Evolutionary conservation across 768 basidiomycete genomes (phyloP).

Genomic region (Tulasnella sp.): DNA sequence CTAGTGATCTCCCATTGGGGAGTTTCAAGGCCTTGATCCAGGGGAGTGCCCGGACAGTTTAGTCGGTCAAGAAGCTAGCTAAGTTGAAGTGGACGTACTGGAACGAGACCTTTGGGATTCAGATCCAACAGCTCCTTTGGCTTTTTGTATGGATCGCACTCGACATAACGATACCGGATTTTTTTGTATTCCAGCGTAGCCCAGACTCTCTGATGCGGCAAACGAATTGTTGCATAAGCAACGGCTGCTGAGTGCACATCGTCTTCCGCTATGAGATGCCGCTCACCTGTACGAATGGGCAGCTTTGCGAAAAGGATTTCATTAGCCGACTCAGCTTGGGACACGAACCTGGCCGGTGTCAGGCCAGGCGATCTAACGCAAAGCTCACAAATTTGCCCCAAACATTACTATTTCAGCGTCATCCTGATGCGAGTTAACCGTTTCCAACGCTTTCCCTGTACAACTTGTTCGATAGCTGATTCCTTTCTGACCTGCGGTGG

Average conservation of each 20-base stretch:
- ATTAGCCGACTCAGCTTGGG: background rate
- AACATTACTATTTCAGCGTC: constrained; percentile 58
- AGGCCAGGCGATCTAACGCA: constrained; percentile 40
- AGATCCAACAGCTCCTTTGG: constrained; percentile 69
- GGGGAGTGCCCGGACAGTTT: background rate
- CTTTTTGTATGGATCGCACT: constrained; percentile 78
- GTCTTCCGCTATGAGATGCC: no score
- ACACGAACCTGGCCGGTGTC: constrained; percentile 44
- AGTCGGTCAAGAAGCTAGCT: background rate
- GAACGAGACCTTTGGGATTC: constrained; percentile 77
- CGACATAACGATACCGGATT: constrained; percentile 66
- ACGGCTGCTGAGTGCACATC: background rate
- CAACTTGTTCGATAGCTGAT: constrained; percentile 35
- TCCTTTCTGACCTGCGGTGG: background rate
- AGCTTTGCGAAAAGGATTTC: background rate
- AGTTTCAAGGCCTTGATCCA: constrained; percentile 9
- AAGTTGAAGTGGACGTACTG: constrained; percentile 32
- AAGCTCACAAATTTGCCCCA: constrained; percentile 50
- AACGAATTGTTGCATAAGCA: background rate
- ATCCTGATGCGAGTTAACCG: constrained; percentile 42
- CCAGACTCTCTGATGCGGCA: constrained; percentile 55
- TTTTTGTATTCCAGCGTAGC: constrained; percentile 59
- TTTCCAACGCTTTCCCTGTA: constrained; percentile 49
- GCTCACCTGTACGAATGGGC: constrained; percentile 10
- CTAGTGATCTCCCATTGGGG: background rate